A percentile compares a stretch with the other conserved stretches of the same genome.
phyloP scores from a whole-genome alignment of 352 stramenopile species.

The Phytopythium sindhum region DNA sequence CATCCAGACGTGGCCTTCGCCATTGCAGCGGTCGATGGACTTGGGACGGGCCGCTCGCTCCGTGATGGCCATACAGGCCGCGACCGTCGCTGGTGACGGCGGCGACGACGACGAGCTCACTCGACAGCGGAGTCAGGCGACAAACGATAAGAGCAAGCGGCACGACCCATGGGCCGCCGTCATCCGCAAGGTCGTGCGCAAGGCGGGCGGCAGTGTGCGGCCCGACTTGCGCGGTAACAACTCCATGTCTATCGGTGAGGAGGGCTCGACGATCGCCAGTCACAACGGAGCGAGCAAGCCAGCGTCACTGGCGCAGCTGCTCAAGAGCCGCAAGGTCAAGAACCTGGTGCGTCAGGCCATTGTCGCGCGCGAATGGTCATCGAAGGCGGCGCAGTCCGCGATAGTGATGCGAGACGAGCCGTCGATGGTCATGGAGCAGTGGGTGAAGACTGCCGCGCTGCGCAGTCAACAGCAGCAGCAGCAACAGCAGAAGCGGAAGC shows the following conservation, averaged over 20 bases:
- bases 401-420: conserved; percentile 13
- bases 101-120: conserved; percentile 2
- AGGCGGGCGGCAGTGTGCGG: conserved; percentile 6
- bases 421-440: conserved; percentile 62
- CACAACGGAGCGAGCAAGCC: conserved; percentile 16
- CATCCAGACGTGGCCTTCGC: background rate
- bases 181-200: conserved; percentile 22
- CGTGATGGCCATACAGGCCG: conserved; percentile 22
- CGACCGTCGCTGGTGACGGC: background rate
- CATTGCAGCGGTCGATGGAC: background rate
- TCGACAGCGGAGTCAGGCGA: background rate
- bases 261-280: background rate
- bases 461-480: conserved; percentile 21
- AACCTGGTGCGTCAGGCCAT: conserved; percentile 54
- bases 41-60: conserved; percentile 34
- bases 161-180: conserved; percentile 30
- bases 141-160: background rate
- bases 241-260: background rate
- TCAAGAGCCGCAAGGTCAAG: conserved; percentile 57
- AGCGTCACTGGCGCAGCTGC: conserved; percentile 38
- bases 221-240: background rate
- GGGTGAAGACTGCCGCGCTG: conserved; percentile 43
- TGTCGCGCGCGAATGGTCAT: conserved; percentile 17
- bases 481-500: background rate
- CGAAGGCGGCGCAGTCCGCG: background rate